These are phyloP conservation scores for Boletus speciosus DNA, from an alignment of 768 basidiomycete species.

Conservation along the genomic window DNA sequence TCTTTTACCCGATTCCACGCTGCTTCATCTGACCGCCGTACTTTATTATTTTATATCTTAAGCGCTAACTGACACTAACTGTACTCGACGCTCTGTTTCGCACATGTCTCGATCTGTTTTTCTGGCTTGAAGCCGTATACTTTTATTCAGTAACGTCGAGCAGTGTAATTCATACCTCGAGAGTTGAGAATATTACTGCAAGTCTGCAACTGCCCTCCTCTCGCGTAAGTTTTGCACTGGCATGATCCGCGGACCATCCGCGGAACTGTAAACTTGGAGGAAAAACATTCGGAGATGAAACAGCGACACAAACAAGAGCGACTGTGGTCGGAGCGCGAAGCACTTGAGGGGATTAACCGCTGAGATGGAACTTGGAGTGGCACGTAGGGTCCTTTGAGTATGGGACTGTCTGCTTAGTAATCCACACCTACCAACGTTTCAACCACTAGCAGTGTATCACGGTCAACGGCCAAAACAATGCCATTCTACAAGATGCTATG, in stretches of 20 bases:
- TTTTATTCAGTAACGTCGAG: conserved; percentile 8
- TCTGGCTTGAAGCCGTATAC: conserved; percentile 2
- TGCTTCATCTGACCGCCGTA: conserved; percentile 23
- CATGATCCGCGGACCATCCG: conserved; percentile 26
- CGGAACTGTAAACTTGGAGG: conserved; percentile 22
- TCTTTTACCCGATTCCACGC: conserved; percentile 2
- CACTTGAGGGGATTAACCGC: not conserved
- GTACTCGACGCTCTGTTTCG: conserved; percentile 14
- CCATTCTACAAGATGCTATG: conserved; percentile 87
- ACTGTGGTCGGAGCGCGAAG: conserved; percentile 1
- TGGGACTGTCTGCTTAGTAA: conserved; percentile 14
- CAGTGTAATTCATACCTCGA: conserved; percentile 10
- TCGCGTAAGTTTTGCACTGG: conserved; percentile 11
- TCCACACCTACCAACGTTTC: not conserved
- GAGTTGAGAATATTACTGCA: not conserved
- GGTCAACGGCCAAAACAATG: conserved; percentile 43
- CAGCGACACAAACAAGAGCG: conserved; percentile 7
- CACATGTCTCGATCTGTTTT: conserved; percentile 5
- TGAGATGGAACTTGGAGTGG: not conserved
- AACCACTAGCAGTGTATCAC: not conserved
- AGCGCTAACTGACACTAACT: conserved; percentile 24
- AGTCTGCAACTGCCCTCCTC: conserved; percentile 3
- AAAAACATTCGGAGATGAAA: conserved; percentile 28
- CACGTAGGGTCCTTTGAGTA: too few species aligned
- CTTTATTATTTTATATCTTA: conserved; percentile 32